phyloP scores from a whole-genome alignment of 305 asterid species.

The Fraxinus xanthoxyloides region DNA sequence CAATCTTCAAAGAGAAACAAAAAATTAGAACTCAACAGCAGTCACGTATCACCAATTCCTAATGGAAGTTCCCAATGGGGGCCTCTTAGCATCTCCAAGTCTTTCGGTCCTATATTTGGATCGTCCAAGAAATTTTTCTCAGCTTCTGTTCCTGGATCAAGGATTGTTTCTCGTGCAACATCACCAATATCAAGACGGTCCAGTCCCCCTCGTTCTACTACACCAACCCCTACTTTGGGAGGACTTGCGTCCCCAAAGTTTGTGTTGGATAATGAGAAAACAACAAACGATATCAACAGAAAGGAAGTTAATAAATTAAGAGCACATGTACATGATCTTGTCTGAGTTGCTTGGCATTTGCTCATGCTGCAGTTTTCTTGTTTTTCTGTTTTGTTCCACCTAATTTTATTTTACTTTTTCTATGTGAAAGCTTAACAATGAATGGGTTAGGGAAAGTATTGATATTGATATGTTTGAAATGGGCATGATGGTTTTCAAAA shows the following conservation, averaged over 20 bases:
- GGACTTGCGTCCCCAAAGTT: constrained; percentile 75
- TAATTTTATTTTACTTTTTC: constrained; percentile 7
- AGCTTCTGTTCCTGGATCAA: constrained; percentile 90
- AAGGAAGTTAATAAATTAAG: constrained; percentile 64
- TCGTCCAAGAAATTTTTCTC: constrained; percentile 78
- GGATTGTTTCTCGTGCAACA: constrained; percentile 86
- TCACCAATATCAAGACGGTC: constrained; percentile 71
- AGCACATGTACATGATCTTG: constrained; percentile 54
- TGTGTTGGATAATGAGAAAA: constrained; percentile 50
- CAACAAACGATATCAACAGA: constrained; percentile 49
- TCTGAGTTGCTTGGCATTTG: constrained; percentile 16
- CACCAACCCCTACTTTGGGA: constrained; percentile 84
- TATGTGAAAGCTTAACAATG: constrained; percentile 4
- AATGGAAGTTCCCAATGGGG: constrained; percentile 68
- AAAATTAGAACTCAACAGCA: constrained; percentile 64
- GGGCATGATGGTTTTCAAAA: constrained; percentile 15
- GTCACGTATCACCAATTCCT: constrained; percentile 78
- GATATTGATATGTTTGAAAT: constrained; percentile 12
- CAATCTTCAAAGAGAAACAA: constrained; percentile 61
- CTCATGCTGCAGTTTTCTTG: constrained; percentile 11
- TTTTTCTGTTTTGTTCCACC: constrained; percentile 10
- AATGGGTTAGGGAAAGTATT: constrained; percentile 12
- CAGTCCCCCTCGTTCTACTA: constrained; percentile 90
- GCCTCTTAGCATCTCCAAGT: constrained; percentile 48
- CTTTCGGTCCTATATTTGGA: constrained; percentile 69